Percentiles rank a stretch among this genome's conserved stretches.
Conservation (phyloP, 805 yeast genomes). For the Candida qinlingensis region DNA sequence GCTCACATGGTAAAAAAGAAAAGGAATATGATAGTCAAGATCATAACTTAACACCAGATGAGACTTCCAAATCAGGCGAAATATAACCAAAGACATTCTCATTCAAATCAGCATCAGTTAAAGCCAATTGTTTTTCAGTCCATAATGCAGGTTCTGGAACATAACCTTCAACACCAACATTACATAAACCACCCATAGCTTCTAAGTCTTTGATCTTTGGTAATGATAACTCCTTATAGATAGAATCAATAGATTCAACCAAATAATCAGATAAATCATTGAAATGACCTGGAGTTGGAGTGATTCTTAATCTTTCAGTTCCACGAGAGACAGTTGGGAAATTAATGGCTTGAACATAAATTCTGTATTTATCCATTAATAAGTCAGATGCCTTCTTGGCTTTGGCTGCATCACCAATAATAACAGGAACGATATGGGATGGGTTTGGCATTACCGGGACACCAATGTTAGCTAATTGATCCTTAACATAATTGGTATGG, state of each 20-base stretch:
- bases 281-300: slow-evolving; percentile 98
- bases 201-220: slow-evolving; percentile 78
- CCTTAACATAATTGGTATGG: slow-evolving; percentile 81
- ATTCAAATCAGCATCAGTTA: slow-evolving; percentile 60
- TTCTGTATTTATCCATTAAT: slow-evolving; percentile 74
- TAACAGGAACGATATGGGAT: slow-evolving; percentile 92
- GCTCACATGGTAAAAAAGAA: background rate
- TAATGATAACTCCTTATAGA: slow-evolving; percentile 69
- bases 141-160: slow-evolving; percentile 63
- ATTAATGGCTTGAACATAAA: slow-evolving; percentile 97
- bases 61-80: slow-evolving; percentile 58
- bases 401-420: slow-evolving; percentile 89
- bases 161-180: slow-evolving; percentile 63
- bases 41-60: slow-evolving; percentile 48
- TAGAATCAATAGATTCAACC: slow-evolving; percentile 72
- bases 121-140: slow-evolving; percentile 74
- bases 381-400: slow-evolving; percentile 91
- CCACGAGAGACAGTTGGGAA: slow-evolving; percentile 98
- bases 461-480: slow-evolving; percentile 59
- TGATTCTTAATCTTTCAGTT: slow-evolving; percentile 90
- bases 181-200: slow-evolving; percentile 79
- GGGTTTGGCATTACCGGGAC: slow-evolving; percentile 98
- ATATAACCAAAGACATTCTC: slow-evolving; percentile 61
- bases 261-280: slow-evolving; percentile 70
- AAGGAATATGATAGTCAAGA: background rate